A percentile compares a stretch with the other conserved stretches of the same genome.
Evolutionary conservation across 345 rosid genomes (phyloP).

Genomic region (Citrus medica): DNA sequence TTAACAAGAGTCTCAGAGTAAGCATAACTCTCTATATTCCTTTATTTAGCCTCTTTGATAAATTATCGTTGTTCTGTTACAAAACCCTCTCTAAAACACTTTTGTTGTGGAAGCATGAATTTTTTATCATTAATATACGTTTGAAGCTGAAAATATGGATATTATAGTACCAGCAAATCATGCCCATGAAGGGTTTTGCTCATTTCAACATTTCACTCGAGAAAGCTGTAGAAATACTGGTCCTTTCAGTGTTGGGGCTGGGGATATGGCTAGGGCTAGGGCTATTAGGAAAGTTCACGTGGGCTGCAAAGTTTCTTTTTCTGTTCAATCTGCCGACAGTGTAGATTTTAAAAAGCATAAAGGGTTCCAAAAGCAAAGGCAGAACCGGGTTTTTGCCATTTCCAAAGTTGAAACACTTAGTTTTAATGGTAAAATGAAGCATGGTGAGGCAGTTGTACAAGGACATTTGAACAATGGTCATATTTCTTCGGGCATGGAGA

Average conservation of each 20-base stretch:
- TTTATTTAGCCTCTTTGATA: background rate
- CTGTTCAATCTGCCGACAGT: constrained; percentile 16
- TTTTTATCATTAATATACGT: background rate
- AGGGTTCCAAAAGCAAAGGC: constrained; percentile 35
- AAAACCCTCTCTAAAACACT: constrained; percentile 10
- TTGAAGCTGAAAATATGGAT: constrained; percentile 40
- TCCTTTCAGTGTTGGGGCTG: constrained; percentile 23
- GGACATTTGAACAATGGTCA: constrained; percentile 47
- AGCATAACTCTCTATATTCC: background rate
- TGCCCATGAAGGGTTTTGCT: constrained; percentile 56
- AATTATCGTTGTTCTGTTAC: background rate
- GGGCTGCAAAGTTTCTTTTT: constrained; percentile 11
- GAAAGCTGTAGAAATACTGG: constrained; percentile 26
- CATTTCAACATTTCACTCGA: constrained; percentile 41
- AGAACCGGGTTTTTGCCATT: constrained; percentile 35
- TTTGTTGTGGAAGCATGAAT: background rate
- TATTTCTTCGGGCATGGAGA: constrained; percentile 21
- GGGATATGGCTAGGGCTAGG: constrained; percentile 17
- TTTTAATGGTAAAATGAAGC: constrained; percentile 41
- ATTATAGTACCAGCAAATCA: constrained; percentile 42
- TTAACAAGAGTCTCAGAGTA: constrained; percentile 1
- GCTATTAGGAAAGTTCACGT: constrained; percentile 7
- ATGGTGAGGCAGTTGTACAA: constrained; percentile 23
- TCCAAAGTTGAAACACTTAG: constrained; percentile 41
- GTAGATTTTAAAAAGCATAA: constrained; percentile 12